These are phyloP conservation scores for Naganishia onofrii DNA, from an alignment of 768 basidiomycete genomes.

Conservation along the genomic window DNA sequence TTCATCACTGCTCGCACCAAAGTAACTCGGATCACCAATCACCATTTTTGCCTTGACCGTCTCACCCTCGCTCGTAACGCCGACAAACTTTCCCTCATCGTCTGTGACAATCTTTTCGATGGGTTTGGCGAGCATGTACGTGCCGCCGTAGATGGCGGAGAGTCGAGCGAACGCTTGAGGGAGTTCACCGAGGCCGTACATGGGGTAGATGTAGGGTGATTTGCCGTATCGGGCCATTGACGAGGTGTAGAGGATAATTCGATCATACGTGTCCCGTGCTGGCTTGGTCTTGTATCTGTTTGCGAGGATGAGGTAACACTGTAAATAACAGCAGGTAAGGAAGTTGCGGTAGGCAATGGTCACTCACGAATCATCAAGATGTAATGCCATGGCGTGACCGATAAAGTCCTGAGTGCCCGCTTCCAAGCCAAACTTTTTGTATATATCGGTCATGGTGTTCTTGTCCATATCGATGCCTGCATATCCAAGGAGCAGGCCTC, in stretches of 20 bases:
- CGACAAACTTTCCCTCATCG: slow-evolving; percentile 79
- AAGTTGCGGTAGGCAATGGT: background rate
- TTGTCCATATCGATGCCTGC: slow-evolving; percentile 81
- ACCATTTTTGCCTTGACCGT: slow-evolving; percentile 96
- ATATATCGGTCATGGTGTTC: slow-evolving; percentile 89
- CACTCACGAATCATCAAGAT: slow-evolving; percentile 91
- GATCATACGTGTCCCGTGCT: slow-evolving; percentile 84
- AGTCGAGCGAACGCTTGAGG: slow-evolving; percentile 98
- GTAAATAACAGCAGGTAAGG: background rate
- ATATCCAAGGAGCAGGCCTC: background rate
- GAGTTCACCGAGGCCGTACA: slow-evolving; percentile 97
- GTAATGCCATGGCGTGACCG: slow-evolving; percentile 98
- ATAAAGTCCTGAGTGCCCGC: slow-evolving; percentile 98
- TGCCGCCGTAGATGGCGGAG: slow-evolving; percentile 97
- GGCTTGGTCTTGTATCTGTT: slow-evolving; percentile 85
- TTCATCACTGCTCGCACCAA: slow-evolving; percentile 67
- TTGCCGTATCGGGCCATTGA: slow-evolving; percentile 99
- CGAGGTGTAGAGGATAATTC: slow-evolving; percentile 93
- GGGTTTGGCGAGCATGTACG: slow-evolving; percentile 98
- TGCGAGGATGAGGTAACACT: slow-evolving; percentile 15
- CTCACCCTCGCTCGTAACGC: slow-evolving; percentile 83
- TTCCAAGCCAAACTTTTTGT: slow-evolving; percentile 95
- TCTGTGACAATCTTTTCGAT: slow-evolving; percentile 88
- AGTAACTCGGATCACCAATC: slow-evolving; percentile 97
- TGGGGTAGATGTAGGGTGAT: slow-evolving; percentile 98